Evolutionary conservation across 176 grass and related monocot genomes (phyloP), one percentile per base, ranked within the genome.

Genomic region (Musa acuminata): DNA sequence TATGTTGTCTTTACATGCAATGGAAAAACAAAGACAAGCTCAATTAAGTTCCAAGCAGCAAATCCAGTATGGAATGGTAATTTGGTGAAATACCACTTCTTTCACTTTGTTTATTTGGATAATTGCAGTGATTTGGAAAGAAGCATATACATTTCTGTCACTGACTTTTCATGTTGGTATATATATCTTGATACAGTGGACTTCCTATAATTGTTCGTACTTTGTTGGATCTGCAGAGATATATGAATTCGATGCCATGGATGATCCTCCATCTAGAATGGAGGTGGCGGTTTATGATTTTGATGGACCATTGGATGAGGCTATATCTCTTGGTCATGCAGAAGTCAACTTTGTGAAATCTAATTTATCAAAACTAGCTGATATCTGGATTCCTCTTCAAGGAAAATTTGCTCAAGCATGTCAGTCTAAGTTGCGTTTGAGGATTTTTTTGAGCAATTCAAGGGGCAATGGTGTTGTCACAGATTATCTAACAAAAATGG

Each of bases 161-260:
- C 2, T 29, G 51, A 55, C 23, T 53, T 52, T 16, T 24, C 75
- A 64, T 82, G 9, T 81, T 79, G 23, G 21, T 52, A 49, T 19
- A 11, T 67, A 62, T 26, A 29, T 67, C 51, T 75, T 77, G 64
- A 80, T 3, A 80, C 24, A 43, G 50, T 54, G 49, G 54, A 67
- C 62, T 72, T n/a, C 3, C 35, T 22, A 71, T 35, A 72, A 83
- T 72, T 82, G 62, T 48, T 14, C 69, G 60, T 71, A 62, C 75
- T 66, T 64, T 79, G 11, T 77, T 75, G 52, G 62, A 79, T 29
- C 76, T 87, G 72, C 86, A 98, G 90, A 98, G 79, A 85, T 93
- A 52, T 98, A 93, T 82, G 95, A 93, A 86, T 98, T 93, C 87
- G 90, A 98, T 69, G 90, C 90, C 68, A 91, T 98, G 95, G 79